Base-by-base conservation (phyloP, 202 grass and related monocot genomes). In the Musa balbisiana region DNA sequence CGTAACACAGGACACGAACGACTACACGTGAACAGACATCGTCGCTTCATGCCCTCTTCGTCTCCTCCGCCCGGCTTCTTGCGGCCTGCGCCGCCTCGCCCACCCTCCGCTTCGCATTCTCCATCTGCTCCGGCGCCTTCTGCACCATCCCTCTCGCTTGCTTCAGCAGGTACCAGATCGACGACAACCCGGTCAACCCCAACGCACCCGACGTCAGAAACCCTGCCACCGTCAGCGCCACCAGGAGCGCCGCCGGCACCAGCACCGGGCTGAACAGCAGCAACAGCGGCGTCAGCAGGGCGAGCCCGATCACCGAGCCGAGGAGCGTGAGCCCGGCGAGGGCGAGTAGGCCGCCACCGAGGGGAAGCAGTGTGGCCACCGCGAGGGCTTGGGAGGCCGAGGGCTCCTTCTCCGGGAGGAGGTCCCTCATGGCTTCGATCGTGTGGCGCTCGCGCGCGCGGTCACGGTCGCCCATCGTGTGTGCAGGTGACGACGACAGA, bases 221-320 rank as follows among this genome's bases (percentile, higher is more conserved):
- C 2, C 72, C 72, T 5, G 20, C 52, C 53, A 74, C 21, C 1
- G 72, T 53, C 23, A 74, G 23, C n/a, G 23, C 52, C 19, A n/a
- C 8, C 13, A 73, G 52, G 33, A 73, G 24, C 12, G 13, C 52
- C 22, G 52, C 71, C 52, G 71, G 71, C 13, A 74, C 72, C 23
- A 74, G 53, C 12, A 74, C 53, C 2, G 52, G 72, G 53, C 53
- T 74, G 72, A 74, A 74, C 14, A 74, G 72, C 53, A 74, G 53
- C 13, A 74, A 74, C 24, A 74, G 5, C 72, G 72, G 72, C 5
- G 52, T 74, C 53, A 56, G 24, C 72, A 58, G 16, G 72, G 72
- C 52, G 72, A 56, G 52, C 21, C 52, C 53, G 72, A 74, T 56
- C 13, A 74, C 16, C 1, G 71, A 55, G 23, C 23, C 71, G 69